Evolutionary conservation across 805 yeast species (phyloP), one percentile per base, ranked within the genome.

Genomic region (Pichia thaimueangensis): DNA sequence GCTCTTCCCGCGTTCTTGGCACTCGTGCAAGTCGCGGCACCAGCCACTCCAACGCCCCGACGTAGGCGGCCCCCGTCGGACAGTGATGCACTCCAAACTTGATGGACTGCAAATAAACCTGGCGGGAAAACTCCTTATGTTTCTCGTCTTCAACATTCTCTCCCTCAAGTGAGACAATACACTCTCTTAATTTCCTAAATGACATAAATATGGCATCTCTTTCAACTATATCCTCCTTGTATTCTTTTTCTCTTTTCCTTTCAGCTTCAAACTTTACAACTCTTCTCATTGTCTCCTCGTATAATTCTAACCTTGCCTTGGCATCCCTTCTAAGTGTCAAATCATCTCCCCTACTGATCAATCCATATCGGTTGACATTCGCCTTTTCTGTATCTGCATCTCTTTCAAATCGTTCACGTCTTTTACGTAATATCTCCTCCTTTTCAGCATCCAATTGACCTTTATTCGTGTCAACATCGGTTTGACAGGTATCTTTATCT

Each of bases 281-380:
- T 16, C 63, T 55, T 11, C 42, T 35, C 23, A 67, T 54, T 3
- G 78, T 69, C 29, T 58, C 48, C 2, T 56, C 50, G 50, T 72
- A 73, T 39, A 66, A 68, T 23, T 56, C 57, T 6, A 50, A 53
- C 49, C 85, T 61, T 9, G 70, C 73, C 5, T 43, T 39, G 3
- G 63, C 64, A 50, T 72, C 71, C 4, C 59, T 52, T 50, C 71
- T 78, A 32, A 81, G 62, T 30, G 73, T 55, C 39, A 54, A 55
- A 42, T 73, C 79, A 34, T 73, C 80, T 1, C 86, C 85, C 43
- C 86, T 62, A 48, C 86, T 80, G 7, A 79, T 58, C 38, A 76
- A 62, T 0, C 86, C 84, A 47, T 68, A 76, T 16, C n/a, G 13
- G 22, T 11, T 31, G 6, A 12, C 69, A 2, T 49, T 40, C 13